phyloP scores from a whole-genome alignment of 345 rosid genomes.

The Melastoma malabathricum region DNA sequence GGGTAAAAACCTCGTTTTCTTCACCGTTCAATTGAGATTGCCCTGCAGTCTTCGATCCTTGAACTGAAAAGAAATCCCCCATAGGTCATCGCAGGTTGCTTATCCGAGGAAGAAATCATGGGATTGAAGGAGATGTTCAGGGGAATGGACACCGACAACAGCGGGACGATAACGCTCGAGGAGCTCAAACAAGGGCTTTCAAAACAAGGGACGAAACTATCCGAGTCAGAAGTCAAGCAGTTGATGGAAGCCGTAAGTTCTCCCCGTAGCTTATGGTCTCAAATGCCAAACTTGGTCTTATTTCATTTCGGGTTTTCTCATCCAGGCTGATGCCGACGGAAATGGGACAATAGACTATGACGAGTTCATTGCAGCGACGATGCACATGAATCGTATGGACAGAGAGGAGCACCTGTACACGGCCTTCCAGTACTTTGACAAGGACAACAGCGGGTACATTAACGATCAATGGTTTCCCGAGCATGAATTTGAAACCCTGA shows the following conservation, averaged over 20 bases:
- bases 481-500: background rate
- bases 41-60: too few relatives aligned
- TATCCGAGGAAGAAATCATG: conserved; percentile 90
- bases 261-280: background rate
- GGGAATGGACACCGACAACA: conserved; percentile 68
- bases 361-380: conserved; percentile 35
- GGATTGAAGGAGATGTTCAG: conserved; percentile 82
- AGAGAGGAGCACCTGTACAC: conserved; percentile 66
- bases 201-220: conserved; percentile 71
- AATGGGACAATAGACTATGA: conserved; percentile 34
- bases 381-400: conserved; percentile 49
- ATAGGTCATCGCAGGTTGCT: conserved; percentile 87
- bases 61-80: background rate
- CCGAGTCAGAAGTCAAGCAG: conserved; percentile 73
- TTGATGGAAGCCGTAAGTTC: conserved; percentile 86
- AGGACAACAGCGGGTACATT: conserved; percentile 64
- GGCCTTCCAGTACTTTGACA: conserved; percentile 66
- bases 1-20: conserved; percentile 21
- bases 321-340: conserved; percentile 61
- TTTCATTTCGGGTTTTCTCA: background rate
- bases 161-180: conserved; percentile 86
- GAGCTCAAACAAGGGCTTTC: conserved; percentile 84
- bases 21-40: background rate
- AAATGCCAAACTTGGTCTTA: too few relatives aligned
- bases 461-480: background rate